Base-by-base conservation (phyloP, 805 yeast genomes). In the Wickerhamomyces alni region DNA sequence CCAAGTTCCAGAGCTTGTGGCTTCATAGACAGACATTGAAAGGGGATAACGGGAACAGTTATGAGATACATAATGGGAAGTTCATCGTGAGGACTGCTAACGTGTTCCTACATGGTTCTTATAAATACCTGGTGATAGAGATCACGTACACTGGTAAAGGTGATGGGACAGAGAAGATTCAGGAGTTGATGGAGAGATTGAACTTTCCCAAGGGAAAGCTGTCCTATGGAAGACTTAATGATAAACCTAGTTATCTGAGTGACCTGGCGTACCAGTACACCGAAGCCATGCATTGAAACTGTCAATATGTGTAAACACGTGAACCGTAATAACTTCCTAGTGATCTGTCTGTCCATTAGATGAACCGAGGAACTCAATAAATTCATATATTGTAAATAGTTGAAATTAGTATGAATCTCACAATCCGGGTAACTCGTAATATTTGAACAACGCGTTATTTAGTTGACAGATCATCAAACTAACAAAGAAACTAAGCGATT, bases 1-100 rank as follows among this genome's bases (percentile, higher is more conserved):
- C 70, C 25, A 81, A 82, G 51, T 58, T 86, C 39, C 82, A 78
- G 54, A 75, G 85, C 46, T 55, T 81, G 37, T 86, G 95, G 95
- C 61, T 68, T 0, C 67, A 75, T 33, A 66, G 86, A 44, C 95
- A 86, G 57, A 66, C 74, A 9, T 70, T 84, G 36, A 74, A 76
- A 50, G 93, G 91, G 2, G 89, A 83, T 44, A 82, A 83, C 9
- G 95, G 95, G 0, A 71, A 72, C 38, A 73, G 75, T 5, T 85
- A 80, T 52, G 73, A 74, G 44, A 52, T 83, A 3, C 72, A 69
- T 26, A 56, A 59, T 21, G 54, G 58, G 2, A 47, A 50, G 30
- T 44, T 80, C 48, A 61, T 65, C 8, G 62, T 86, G 3, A 63
- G 87, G 30, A 74, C 88, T 0, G 80, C 85, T 32, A 86, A 85